Conservation (phyloP, 768 basidiomycete species). For the Rhizopogon vulgaris region DNA sequence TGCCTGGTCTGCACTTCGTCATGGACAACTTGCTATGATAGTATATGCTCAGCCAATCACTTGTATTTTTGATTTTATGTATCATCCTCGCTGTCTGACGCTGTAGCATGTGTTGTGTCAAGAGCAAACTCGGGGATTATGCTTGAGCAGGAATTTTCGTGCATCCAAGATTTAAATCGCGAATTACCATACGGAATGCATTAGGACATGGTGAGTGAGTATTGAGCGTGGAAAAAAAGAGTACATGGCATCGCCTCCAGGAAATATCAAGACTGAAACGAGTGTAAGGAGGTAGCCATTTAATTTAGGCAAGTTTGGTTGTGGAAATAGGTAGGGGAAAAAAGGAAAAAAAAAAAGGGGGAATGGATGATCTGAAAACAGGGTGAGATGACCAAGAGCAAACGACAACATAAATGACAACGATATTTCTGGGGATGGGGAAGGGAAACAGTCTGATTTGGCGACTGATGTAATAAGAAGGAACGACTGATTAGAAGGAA, state of each 20-base stretch:
- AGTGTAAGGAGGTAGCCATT: constrained; percentile 24
- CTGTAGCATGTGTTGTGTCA: not conserved
- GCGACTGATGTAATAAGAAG: constrained; percentile 17
- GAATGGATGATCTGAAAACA: constrained; percentile 7
- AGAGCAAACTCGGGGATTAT: too few species aligned
- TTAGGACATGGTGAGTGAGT: constrained; percentile 30
- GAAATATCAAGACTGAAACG: constrained; percentile 20
- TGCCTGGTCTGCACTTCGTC: not conserved
- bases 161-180: constrained; percentile 18
- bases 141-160: constrained; percentile 1
- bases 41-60: not conserved
- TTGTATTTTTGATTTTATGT: not conserved
- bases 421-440: constrained; percentile 6
- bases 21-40: not conserved
- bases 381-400: constrained; percentile 13
- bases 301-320: constrained; percentile 15
- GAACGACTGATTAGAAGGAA: constrained; percentile 19
- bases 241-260: constrained; percentile 25
- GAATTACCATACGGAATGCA: constrained; percentile 29
- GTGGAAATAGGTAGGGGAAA: constrained; percentile 6
- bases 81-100: not conserved
- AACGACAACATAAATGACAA: constrained; percentile 18
- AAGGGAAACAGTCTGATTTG: constrained; percentile 17
- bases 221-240: constrained; percentile 28
- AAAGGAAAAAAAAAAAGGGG: not conserved